These are phyloP conservation scores for Hypoxylon sp. DNA, from an alignment of 2,329 filamentous ascomycete species.

Conservation along the genomic window DNA sequence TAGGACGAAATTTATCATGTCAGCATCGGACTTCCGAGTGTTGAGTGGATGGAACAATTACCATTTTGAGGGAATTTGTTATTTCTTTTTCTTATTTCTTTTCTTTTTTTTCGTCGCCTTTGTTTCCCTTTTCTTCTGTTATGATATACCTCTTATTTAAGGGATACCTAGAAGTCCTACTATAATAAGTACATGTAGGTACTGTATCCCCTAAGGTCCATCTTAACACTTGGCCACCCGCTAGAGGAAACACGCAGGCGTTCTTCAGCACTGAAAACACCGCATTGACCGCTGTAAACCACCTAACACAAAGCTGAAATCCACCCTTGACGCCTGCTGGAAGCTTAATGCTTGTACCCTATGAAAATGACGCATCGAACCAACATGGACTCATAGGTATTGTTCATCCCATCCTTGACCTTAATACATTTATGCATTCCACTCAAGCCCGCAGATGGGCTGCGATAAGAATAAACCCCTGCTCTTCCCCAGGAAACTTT, in stretches of 20 bases:
- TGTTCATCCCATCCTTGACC: background rate
- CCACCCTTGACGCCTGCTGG: no score
- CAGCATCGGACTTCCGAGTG: conserved; percentile 9
- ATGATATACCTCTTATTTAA: background rate
- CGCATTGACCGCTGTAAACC: conserved; percentile 13
- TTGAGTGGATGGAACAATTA: conserved; percentile 9
- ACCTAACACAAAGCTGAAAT: no score
- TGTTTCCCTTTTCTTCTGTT: background rate
- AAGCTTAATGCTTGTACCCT: no score
- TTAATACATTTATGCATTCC: background rate
- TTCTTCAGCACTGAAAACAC: conserved; percentile 5
- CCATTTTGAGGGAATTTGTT: conserved; percentile 22
- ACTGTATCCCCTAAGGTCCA: background rate
- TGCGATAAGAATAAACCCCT: background rate
- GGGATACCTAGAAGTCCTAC: background rate
- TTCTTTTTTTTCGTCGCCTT: background rate
- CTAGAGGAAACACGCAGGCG: background rate
- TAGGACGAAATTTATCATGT: conserved; percentile 1
- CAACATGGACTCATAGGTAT: conserved; percentile 16
- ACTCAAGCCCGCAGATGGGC: background rate
- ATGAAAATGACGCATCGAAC: background rate
- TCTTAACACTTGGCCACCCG: background rate
- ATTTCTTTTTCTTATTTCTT: no score
- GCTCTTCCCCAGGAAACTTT: background rate
- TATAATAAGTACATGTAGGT: background rate